phyloP scores from a whole-genome alignment of 2,329 filamentous ascomycete genomes.

The Fusarium brevicatenulatum region DNA sequence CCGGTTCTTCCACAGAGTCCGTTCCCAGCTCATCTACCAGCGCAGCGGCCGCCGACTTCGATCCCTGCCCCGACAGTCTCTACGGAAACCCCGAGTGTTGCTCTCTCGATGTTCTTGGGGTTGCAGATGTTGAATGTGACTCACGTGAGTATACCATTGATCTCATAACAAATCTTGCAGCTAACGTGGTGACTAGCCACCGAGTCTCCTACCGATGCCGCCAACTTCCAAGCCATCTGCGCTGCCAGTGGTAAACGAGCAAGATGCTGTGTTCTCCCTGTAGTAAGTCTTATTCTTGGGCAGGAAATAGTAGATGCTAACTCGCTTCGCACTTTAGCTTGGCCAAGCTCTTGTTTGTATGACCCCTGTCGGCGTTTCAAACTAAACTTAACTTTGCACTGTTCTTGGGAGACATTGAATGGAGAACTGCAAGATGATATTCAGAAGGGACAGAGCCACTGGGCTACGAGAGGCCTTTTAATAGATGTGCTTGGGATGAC shows the following conservation, averaged over 20 bases:
- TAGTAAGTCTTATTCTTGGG: background rate
- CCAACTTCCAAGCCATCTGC: background rate
- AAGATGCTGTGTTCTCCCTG: background rate
- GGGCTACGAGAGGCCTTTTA: accelerated
- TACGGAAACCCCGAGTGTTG: background rate
- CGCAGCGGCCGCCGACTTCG: background rate
- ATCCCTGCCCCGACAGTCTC: background rate
- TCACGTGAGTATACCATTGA: background rate
- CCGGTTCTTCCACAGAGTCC: background rate
- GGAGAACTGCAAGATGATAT: too few species aligned
- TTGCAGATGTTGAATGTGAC: background rate
- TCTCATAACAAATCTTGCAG: accelerated
- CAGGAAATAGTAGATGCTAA: background rate
- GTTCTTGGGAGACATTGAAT: too few species aligned
- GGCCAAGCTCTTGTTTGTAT: background rate
- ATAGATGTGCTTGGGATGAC: background rate
- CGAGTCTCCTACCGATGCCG: background rate
- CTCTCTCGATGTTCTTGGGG: background rate
- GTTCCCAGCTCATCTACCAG: background rate
- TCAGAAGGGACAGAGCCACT: accelerated
- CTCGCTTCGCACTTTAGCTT: background rate
- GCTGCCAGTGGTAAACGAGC: background rate
- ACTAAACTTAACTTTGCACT: background rate
- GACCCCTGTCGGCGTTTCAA: background rate
- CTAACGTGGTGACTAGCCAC: background rate